phyloP scores from a whole-genome alignment of 2,329 filamentous ascomycete species.

The Alternaria gaisen region DNA sequence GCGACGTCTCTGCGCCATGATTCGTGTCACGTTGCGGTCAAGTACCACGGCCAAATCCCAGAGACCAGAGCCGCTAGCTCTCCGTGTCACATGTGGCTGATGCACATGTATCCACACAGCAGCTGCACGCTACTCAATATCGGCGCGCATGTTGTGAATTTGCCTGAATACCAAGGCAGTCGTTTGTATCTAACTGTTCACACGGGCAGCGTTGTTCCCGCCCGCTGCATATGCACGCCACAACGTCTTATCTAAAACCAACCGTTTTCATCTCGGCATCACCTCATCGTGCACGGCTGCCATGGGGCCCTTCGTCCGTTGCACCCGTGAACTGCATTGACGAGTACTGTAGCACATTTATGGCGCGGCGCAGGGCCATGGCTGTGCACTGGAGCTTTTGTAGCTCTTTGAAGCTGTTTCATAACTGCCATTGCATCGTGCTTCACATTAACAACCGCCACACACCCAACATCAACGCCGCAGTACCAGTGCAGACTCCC shows the following conservation, averaged over 20 bases:
- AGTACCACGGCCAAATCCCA: conserved; percentile 1
- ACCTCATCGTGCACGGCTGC: conserved; percentile 23
- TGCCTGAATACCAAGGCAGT: conserved; percentile 33
- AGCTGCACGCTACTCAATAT: conserved; percentile 3
- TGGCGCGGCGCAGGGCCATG: conserved; percentile 22
- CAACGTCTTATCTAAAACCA: conserved; percentile 16
- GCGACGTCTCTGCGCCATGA: conserved; percentile 27
- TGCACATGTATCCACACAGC: conserved; percentile 1
- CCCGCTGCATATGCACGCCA: conserved; percentile 18
- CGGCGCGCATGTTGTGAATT: conserved; percentile 21
- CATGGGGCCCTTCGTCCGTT: conserved; percentile 16
- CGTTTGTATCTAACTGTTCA: conserved; percentile 10
- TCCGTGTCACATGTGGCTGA: conserved; percentile 4
- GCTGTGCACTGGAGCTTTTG: background rate
- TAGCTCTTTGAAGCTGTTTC: conserved; percentile 6
- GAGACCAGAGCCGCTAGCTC: conserved; percentile 1
- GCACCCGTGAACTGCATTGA: conserved; percentile 24
- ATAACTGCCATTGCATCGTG: conserved; percentile 4
- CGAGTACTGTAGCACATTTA: conserved; percentile 31
- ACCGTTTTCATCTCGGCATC: conserved; percentile 2
- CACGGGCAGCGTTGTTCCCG: conserved; percentile 14
- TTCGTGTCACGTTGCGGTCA: conserved; percentile 34
- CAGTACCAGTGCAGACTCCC: conserved; percentile 73
- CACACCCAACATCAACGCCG: conserved; percentile 71
- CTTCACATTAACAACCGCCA: conserved; percentile 71